Percentiles rank a stretch among this genome's conserved stretches.
Conservation (phyloP, 371 early-diverging fungal genomes). For the Basidiobolus heterosporus region DNA sequence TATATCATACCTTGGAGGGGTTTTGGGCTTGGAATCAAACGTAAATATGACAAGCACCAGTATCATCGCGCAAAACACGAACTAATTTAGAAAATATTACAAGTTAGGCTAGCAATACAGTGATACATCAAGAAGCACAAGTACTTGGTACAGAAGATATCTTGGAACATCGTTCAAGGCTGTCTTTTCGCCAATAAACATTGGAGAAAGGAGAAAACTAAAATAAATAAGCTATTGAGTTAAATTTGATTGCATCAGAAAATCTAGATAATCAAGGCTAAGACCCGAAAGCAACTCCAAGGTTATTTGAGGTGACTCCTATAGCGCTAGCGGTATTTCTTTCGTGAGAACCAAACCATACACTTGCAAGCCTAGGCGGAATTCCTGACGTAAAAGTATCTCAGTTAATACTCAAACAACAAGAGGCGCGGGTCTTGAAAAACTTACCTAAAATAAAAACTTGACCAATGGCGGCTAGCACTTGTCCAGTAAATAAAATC, state of each 20-base stretch:
- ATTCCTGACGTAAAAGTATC: too few species aligned
- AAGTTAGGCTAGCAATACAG: constrained; percentile 1
- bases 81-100: not conserved
- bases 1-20: constrained; percentile 2
- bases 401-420: constrained; percentile 7
- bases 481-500: constrained; percentile 19
- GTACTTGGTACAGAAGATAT: constrained; percentile 19
- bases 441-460: constrained; percentile 28
- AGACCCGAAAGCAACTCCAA: constrained; percentile 26
- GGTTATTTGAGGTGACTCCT: constrained; percentile 27
- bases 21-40: constrained; percentile 1
- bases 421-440: not conserved
- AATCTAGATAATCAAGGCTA: not conserved
- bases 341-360: constrained; percentile 1
- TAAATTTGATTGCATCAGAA: not conserved
- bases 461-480: constrained; percentile 26
- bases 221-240: not conserved
- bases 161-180: constrained; percentile 19
- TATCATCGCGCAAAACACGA: constrained; percentile 1
- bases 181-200: constrained; percentile 3
- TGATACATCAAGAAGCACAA: not conserved
- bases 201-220: not conserved
- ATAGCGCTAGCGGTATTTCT: constrained; percentile 12
- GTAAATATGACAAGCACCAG: constrained; percentile 3
- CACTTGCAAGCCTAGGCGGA: not conserved